Percentiles rank a stretch among this genome's conserved stretches.
These are phyloP conservation scores for Symbiodinium pilosum DNA, from an alignment of 73 alveolate genomes.

Conservation along the genomic window DNA sequence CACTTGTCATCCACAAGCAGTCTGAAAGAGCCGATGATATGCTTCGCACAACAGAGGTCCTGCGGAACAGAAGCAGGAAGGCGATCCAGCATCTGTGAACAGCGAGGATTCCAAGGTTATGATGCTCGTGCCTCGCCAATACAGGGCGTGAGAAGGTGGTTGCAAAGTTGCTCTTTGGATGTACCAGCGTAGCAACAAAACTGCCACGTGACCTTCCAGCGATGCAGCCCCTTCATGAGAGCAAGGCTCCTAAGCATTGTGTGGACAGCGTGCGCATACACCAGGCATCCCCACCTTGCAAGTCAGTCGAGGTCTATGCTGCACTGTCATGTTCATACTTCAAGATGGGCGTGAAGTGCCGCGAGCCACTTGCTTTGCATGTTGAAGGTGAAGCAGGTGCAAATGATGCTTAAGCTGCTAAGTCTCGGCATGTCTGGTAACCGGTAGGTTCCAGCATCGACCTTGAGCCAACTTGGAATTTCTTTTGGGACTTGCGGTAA, in stretches of 20 bases:
- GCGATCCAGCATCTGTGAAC: background rate
- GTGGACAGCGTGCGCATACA: too few relatives aligned
- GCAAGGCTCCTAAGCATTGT: too few relatives aligned
- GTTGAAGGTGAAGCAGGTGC: too few relatives aligned
- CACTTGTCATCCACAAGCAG: background rate
- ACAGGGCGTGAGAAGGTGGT: background rate
- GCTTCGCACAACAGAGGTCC: background rate
- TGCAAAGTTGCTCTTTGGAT: background rate
- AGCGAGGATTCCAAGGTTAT: background rate
- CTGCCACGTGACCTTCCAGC: background rate
- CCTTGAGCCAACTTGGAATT: too few relatives aligned
- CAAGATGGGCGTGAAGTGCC: constrained; percentile 44
- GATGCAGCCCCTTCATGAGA: background rate
- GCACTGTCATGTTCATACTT: constrained; percentile 35
- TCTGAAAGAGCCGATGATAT: background rate
- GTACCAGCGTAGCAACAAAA: background rate
- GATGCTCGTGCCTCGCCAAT: background rate
- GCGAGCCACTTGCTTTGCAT: too few relatives aligned
- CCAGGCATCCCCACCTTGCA: too few relatives aligned
- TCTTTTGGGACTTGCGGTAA: too few relatives aligned
- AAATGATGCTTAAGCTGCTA: too few relatives aligned
- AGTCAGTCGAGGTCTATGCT: constrained; percentile 50
- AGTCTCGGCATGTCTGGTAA: too few relatives aligned
- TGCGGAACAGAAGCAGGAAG: background rate
- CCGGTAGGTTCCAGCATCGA: too few relatives aligned